A percentile compares a stretch with the other conserved stretches of the same genome.
phyloP scores from a whole-genome alignment of 257 asterid genomes.

The Linaria vulgaris region DNA sequence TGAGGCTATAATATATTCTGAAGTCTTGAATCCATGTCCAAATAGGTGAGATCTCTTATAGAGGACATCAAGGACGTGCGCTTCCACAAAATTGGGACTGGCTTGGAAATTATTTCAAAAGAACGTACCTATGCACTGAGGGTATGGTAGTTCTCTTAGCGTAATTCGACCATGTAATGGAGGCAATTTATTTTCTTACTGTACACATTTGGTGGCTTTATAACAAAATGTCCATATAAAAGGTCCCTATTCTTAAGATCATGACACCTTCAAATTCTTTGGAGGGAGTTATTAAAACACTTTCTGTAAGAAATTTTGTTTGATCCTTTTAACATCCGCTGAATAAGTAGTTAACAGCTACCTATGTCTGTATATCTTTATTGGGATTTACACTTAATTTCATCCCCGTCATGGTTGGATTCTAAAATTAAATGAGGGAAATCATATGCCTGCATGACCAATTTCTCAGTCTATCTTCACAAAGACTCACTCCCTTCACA shows the following conservation, averaged over 20 bases:
- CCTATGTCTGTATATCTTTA: background rate
- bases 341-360: conserved; percentile 1
- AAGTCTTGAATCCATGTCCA: conserved; percentile 23
- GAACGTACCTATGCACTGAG: conserved; percentile 69
- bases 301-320: conserved; percentile 11
- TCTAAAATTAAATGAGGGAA: conserved; percentile 1
- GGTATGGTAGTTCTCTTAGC: conserved; percentile 45
- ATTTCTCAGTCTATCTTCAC: no score
- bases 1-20: conserved; percentile 5
- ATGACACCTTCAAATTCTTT: background rate
- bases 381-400: conserved; percentile 1
- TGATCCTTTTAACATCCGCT: background rate
- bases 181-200: conserved; percentile 5
- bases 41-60: conserved; percentile 81
- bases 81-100: conserved; percentile 87
- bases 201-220: background rate
- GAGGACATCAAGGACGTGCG: conserved; percentile 96
- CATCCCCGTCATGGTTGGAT: background rate
- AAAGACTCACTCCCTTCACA: no score
- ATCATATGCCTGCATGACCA: background rate
- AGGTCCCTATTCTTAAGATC: background rate
- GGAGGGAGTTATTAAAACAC: background rate
- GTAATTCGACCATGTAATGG: conserved; percentile 4
- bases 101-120: conserved; percentile 76
- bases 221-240: background rate